phyloP scores from a whole-genome alignment of 1,139 yeast genomes.

The Sugiyamaella japonica region DNA sequence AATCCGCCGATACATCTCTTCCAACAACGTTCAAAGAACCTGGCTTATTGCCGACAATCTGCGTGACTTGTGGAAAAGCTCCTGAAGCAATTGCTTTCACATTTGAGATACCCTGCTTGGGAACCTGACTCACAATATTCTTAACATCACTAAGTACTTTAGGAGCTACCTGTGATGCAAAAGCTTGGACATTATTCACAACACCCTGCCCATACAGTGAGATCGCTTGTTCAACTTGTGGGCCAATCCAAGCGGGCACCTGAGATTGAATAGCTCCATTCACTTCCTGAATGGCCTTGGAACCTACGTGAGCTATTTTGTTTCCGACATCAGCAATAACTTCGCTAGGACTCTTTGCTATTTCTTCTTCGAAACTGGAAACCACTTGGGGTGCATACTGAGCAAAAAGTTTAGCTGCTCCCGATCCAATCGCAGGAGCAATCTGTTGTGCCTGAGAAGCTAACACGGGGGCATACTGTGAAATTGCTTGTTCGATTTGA shows the following conservation, averaged over 20 bases:
- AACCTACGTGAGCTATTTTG: slow-evolving; percentile 2
- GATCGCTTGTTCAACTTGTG: slow-evolving; percentile 4
- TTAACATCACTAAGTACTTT: slow-evolving; percentile 1
- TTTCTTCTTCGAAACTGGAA: not conserved
- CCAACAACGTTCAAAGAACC: not conserved
- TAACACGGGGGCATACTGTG: slow-evolving; percentile 7
- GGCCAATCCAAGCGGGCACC: slow-evolving; percentile 4
- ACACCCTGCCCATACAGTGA: slow-evolving; percentile 2
- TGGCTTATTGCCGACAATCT: not conserved
- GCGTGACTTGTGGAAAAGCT: not conserved
- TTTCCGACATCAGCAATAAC: not conserved
- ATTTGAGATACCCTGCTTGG: slow-evolving; percentile 2
- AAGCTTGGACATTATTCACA: not conserved
- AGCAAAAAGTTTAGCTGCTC: slow-evolving; percentile 1
- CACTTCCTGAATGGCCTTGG: slow-evolving; percentile 1
- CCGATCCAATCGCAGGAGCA: slow-evolving; percentile 1
- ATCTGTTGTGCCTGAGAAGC: slow-evolving; percentile 7
- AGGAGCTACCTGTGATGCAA: slow-evolving; percentile 3
- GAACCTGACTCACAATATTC: slow-evolving; percentile 8
- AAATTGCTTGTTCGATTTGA: not conserved
- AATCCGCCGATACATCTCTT: not conserved
- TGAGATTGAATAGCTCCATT: not conserved
- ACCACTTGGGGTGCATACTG: not conserved
- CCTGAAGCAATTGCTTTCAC: not conserved
- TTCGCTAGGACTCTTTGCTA: not conserved